phyloP scores from a whole-genome alignment of 2,329 filamentous ascomycete genomes.

The Cladosporium colombiae region DNA sequence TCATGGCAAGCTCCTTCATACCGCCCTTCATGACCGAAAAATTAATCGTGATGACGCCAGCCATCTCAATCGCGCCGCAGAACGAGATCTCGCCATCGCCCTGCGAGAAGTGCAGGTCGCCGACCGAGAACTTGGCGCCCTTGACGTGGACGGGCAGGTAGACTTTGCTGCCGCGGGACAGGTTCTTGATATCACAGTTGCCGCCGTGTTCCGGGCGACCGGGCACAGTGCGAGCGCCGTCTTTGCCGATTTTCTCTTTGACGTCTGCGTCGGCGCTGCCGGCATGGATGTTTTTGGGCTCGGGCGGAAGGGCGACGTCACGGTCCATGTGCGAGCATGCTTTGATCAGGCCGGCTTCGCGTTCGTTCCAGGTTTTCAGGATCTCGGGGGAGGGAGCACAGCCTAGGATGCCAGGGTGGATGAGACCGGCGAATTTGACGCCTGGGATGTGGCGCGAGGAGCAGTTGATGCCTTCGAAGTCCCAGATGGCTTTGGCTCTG shows the following conservation, averaged over 20 bases:
- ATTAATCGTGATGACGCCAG: slow-evolving; percentile 85
- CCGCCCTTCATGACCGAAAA: slow-evolving; percentile 85
- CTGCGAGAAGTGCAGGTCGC: slow-evolving; percentile 84
- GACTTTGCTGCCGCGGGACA: slow-evolving; percentile 75
- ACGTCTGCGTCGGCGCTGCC: slow-evolving; percentile 60
- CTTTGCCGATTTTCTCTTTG: slow-evolving; percentile 67
- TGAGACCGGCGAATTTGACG: slow-evolving; percentile 80
- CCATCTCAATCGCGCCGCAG: slow-evolving; percentile 82
- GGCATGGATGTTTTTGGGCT: slow-evolving; percentile 71
- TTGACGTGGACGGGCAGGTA: slow-evolving; percentile 84
- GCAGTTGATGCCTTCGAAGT: slow-evolving; percentile 77
- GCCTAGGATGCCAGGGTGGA: slow-evolving; percentile 88
- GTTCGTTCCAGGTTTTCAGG: slow-evolving; percentile 77
- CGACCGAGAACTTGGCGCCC: slow-evolving; percentile 87
- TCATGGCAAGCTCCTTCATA: slow-evolving; percentile 71
- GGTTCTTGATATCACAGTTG: slow-evolving; percentile 89
- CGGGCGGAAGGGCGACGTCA: slow-evolving; percentile 75
- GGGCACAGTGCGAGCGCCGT: slow-evolving; percentile 80
- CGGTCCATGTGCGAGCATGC: slow-evolving; percentile 65
- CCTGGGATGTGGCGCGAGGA: slow-evolving; percentile 83
- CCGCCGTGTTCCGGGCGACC: slow-evolving; percentile 83
- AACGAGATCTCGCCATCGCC: slow-evolving; percentile 89
- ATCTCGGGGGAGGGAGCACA: slow-evolving; percentile 81
- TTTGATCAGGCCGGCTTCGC: slow-evolving; percentile 77
- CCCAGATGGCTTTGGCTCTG: slow-evolving; percentile 74